Conservation (phyloP, 257 asterid species). For the Orobanche coerulescens region DNA sequence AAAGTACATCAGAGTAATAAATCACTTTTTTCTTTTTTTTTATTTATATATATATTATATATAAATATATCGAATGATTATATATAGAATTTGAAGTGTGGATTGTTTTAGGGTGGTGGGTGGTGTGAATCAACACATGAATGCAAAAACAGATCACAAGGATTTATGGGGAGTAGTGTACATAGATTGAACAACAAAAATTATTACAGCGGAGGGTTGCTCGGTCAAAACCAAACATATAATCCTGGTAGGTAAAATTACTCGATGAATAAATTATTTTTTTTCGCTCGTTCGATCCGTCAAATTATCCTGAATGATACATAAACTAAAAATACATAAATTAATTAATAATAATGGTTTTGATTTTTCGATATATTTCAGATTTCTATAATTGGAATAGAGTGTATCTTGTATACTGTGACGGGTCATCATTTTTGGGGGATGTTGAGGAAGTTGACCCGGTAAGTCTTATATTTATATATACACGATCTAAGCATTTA, state of each 20-base stretch:
- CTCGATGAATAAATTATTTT: no score
- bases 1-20: no score
- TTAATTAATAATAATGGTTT: neutral
- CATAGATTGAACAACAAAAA: neutral
- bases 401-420: slow-evolving; percentile 17
- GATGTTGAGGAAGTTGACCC: slow-evolving; percentile 15
- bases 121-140: neutral
- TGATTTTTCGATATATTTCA: neutral
- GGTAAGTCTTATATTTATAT: slow-evolving; percentile 19
- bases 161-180: neutral
- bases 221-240: neutral
- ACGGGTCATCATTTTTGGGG: slow-evolving; percentile 21
- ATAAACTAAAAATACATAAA: no score
- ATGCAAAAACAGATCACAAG: neutral
- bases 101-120: neutral
- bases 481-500: neutral
- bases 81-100: no score
- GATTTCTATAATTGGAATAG: slow-evolving; percentile 24
- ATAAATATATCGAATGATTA: no score
- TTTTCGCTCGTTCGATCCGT: neutral
- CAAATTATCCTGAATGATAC: no score
- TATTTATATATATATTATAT: no score
- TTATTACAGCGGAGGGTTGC: neutral
- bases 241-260: slow-evolving; percentile 13
- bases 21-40: no score